A percentile compares a stretch with the other conserved stretches of the same genome.
Conservation (phyloP, 345 rosid genomes). For the Alliaria petiolata region DNA sequence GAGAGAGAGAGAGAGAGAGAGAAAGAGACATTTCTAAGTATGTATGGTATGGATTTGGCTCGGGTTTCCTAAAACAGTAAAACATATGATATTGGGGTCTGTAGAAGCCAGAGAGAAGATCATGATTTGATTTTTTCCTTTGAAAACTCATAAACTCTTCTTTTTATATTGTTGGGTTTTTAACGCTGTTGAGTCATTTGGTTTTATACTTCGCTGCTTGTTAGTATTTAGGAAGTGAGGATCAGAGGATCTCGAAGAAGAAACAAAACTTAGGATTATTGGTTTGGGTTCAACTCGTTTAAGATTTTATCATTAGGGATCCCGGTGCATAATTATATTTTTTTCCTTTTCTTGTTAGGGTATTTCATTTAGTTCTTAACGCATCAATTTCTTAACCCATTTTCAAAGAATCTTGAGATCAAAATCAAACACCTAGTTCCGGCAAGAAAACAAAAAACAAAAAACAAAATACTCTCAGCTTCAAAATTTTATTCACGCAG, state of each 20-base stretch:
- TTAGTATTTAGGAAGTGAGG: not conserved
- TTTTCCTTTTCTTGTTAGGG: not conserved
- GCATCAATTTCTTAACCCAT: not conserved
- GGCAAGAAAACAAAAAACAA: not conserved
- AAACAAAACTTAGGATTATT: not conserved
- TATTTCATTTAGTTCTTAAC: too few relatives aligned
- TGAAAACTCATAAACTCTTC: not conserved
- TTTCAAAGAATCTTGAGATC: not conserved
- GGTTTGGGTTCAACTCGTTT: not conserved
- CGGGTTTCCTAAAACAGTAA: slow-evolving; percentile 9
- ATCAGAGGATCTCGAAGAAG: not conserved
- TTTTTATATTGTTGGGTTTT: not conserved
- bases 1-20: not conserved
- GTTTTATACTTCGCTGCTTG: not conserved
- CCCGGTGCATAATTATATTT: not conserved
- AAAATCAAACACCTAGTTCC: not conserved
- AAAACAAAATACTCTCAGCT: not conserved
- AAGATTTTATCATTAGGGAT: not conserved
- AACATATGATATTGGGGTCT: slow-evolving; percentile 15
- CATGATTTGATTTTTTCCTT: slow-evolving; percentile 15
- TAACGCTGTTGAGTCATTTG: not conserved
- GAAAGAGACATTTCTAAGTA: not conserved
- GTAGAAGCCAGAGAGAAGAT: slow-evolving; percentile 20
- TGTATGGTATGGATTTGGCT: slow-evolving; percentile 19
- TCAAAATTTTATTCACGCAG: not conserved